Evolutionary conservation across 2,329 filamentous ascomycete genomes (phyloP), one percentile per base, ranked within the genome.

Genomic region (Colletotrichum higginsianum): DNA sequence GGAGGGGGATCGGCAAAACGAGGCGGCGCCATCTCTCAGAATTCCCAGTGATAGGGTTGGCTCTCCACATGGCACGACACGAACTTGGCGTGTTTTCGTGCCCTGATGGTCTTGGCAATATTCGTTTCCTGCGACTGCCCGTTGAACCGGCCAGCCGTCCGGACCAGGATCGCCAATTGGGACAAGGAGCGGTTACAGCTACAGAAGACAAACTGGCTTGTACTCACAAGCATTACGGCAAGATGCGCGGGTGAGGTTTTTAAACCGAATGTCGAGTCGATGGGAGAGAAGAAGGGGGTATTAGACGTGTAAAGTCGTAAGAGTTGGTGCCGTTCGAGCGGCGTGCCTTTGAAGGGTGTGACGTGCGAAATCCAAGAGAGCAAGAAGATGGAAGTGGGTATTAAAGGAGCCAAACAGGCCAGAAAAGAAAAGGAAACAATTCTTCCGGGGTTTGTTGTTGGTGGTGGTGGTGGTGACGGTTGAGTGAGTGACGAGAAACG

Each of bases 401-500:
- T 42, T 38, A 38, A 38, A 30, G 53, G 67, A 61, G 40, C 52
- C 21, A 53, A 47, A 30, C 56, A 30, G 44, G 23, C 53, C 63
- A 55, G 61, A 60, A 49, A 42, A 52, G 46, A 63, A 40, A 63
- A 46, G 61, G 47, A 67, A 70, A 49, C 40, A 42, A 16, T n/a
- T 60, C 53, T 69, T 57, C 35, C 46, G n/a, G 44, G 66, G 47
- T 30, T 35, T 35, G 30, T 35, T 55, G 18, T 52, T 67, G 46
- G 64, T 35, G 35, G 57, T 50, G 35, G 57, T 50, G 38, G 62
- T 55, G 52, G 38, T 60, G 30, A 35, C 26, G 50, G 50, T 60
- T 50, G 47, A 75, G 70, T 40, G 74, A 75, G 67, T 63, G 74
- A 73, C 69, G 26, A 72, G 71, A 75, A 74, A 53, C 40, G 67